phyloP scores from a whole-genome alignment of 306 rosid species.

The Begonia fuchsioides region DNA sequence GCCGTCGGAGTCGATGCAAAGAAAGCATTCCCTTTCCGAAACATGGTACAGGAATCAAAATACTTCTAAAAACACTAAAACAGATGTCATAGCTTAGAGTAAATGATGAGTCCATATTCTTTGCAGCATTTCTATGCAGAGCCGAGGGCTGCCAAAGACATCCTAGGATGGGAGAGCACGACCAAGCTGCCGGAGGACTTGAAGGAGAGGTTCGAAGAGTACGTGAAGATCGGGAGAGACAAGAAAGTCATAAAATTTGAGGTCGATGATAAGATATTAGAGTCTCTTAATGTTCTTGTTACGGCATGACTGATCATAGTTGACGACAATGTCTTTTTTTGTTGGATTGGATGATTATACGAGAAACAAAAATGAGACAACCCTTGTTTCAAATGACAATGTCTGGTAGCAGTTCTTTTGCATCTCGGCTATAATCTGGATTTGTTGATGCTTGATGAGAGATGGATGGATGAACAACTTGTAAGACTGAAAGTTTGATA shows the following conservation, averaged over 20 bases:
- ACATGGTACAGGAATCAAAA: constrained; percentile 26
- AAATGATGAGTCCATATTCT: constrained; percentile 1
- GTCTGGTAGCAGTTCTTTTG: too few species aligned
- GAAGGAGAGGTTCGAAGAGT: constrained; percentile 74
- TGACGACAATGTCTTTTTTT: too few species aligned
- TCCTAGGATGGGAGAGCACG: constrained; percentile 56
- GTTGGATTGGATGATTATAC: too few species aligned
- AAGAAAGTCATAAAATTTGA: constrained; percentile 61
- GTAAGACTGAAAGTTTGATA: too few species aligned
- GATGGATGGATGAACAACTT: too few species aligned
- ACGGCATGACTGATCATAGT: constrained; percentile 20
- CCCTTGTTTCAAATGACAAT: too few species aligned
- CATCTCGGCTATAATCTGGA: too few species aligned
- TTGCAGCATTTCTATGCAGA: constrained; percentile 92
- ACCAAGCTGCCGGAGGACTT: constrained; percentile 70
- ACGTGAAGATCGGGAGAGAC: constrained; percentile 75
- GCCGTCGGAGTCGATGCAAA: constrained; percentile 66
- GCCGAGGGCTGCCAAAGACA: constrained; percentile 78
- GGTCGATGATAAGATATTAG: constrained; percentile 69
- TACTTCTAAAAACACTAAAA: too few species aligned
- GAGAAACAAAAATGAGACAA: too few species aligned
- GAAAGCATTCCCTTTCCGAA: constrained; percentile 94
- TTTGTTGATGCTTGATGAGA: too few species aligned
- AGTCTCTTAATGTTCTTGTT: constrained; percentile 61
- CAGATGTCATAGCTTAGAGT: too few species aligned